Evolutionary conservation across 495 filamentous ascomycete species (phyloP), one percentile per base, ranked within the genome.

Genomic region (Penicillium chermesinum): DNA sequence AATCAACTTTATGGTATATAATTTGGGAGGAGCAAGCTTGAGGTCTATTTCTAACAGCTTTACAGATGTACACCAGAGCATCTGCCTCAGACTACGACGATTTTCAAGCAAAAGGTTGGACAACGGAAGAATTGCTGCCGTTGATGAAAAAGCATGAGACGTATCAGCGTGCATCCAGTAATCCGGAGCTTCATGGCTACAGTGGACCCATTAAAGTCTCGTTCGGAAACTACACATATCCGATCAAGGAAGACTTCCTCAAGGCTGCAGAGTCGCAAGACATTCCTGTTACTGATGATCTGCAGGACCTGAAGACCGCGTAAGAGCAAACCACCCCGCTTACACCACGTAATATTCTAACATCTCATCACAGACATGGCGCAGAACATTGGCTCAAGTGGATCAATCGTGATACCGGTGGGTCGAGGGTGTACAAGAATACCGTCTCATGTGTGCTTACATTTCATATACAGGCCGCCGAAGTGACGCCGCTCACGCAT

Each of bases 61-160:
- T 19, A 41, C n/a, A 86, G 84, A 91, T 89, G 86, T 91, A 90
- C 70, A 90, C 87, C 34, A 73, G 86, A 44, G 86, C 86, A n/a
- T 86, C 81, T 3, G 85, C 84, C 12, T 87, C 83, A 0, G 88
- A 90, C 62, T 91, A 89, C 49, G 88, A 93, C 60, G 87, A 90
- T 63, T 93, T 88, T 61, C 81, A 88, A 49, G 79, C 85, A 16
- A 81, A 89, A 51, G 86, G 87, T 14, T 91, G 87, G 87, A 82
- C 76, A 5, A 88, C 87, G 8, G 79, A 90, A 55, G 85, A 90
- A 48, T 71, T 90, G 10, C 63, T 91, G 20, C 87, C 87, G 1
- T 71, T 91, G 12, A 90, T 90, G 86, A 86, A 73, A 66, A 90
- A 88, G 70, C 83, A 88, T 55, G 88, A 91, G 70, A 91, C 86